These are phyloP conservation scores for Neurospora sp. DNA, from an alignment of 495 filamentous ascomycete species.

Conservation along the genomic window DNA sequence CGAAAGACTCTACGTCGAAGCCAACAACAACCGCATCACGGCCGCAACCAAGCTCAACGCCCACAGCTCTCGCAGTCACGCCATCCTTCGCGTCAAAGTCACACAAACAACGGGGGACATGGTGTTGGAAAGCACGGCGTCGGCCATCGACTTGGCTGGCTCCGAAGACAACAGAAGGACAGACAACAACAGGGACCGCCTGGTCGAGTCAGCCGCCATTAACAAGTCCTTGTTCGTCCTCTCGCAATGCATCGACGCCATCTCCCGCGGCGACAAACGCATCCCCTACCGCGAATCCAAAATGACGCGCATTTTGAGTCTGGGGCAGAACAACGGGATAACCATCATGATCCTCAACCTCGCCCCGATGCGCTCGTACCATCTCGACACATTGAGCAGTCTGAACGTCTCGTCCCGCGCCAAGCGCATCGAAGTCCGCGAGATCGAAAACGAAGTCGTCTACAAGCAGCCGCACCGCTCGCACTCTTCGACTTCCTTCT, in stretches of 20 bases:
- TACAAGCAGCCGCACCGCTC: slow-evolving; percentile 58
- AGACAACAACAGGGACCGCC: slow-evolving; percentile 84
- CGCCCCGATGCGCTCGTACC: slow-evolving; percentile 75
- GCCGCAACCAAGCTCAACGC: slow-evolving; percentile 94
- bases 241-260: slow-evolving; percentile 93
- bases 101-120: slow-evolving; percentile 62
- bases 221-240: slow-evolving; percentile 96
- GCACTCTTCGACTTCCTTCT: background rate
- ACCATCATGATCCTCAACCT: slow-evolving; percentile 97
- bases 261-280: slow-evolving; percentile 54
- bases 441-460: slow-evolving; percentile 86
- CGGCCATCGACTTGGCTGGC: slow-evolving; percentile 92
- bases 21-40: slow-evolving; percentile 86
- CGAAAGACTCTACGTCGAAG: slow-evolving; percentile 82
- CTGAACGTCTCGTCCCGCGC: slow-evolving; percentile 92
- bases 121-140: slow-evolving; percentile 69
- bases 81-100: slow-evolving; percentile 84
- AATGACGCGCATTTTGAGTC: slow-evolving; percentile 88
- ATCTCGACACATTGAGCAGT: slow-evolving; percentile 87
- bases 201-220: slow-evolving; percentile 95
- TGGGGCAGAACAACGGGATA: slow-evolving; percentile 92
- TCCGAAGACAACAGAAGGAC: slow-evolving; percentile 94
- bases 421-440: slow-evolving; percentile 91
- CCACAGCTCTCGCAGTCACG: slow-evolving; percentile 86
- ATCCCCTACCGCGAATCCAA: slow-evolving; percentile 94